Evolutionary conservation across 495 filamentous ascomycete species (phyloP).

Genomic region (Xylaria acuta): DNA sequence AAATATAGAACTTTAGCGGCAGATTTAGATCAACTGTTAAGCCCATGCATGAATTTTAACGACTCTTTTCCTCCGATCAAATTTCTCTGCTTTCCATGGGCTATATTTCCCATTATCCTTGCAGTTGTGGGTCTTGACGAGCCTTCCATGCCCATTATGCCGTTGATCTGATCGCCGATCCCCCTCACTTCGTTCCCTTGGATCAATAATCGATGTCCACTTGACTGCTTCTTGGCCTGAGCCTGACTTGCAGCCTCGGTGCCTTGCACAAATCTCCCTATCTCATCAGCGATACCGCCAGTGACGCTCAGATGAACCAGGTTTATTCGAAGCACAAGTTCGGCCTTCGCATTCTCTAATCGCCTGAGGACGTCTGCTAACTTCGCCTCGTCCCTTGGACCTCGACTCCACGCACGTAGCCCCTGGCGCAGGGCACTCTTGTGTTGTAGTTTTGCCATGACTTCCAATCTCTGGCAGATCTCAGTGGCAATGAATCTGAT

Average conservation of each 20-base stretch:
- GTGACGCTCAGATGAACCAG: neutral
- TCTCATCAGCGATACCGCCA: neutral
- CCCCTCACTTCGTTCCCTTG: neutral
- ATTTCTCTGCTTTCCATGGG: constrained; percentile 1
- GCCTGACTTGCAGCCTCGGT: neutral
- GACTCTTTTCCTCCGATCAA: neutral
- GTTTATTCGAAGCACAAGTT: neutral
- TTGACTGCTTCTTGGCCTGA: neutral
- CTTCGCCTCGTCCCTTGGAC: neutral
- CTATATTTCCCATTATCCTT: constrained; percentile 1
- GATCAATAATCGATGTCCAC: neutral
- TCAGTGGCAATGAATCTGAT: neutral
- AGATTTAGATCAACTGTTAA: neutral
- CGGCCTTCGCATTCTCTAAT: neutral
- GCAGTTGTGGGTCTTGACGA: neutral
- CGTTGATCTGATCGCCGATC: neutral
- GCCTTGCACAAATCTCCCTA: neutral
- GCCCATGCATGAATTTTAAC: neutral
- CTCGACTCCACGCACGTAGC: neutral
- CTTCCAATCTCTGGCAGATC: neutral
- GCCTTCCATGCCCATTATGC: neutral
- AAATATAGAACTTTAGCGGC: neutral
- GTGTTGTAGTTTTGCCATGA: neutral
- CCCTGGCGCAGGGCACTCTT: neutral
- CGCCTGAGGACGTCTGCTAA: neutral